Evolutionary conservation across 2,329 filamentous ascomycete species (phyloP), one percentile per base, ranked within the genome.

Genomic region (Lasiodiplodia hormozganensis): DNA sequence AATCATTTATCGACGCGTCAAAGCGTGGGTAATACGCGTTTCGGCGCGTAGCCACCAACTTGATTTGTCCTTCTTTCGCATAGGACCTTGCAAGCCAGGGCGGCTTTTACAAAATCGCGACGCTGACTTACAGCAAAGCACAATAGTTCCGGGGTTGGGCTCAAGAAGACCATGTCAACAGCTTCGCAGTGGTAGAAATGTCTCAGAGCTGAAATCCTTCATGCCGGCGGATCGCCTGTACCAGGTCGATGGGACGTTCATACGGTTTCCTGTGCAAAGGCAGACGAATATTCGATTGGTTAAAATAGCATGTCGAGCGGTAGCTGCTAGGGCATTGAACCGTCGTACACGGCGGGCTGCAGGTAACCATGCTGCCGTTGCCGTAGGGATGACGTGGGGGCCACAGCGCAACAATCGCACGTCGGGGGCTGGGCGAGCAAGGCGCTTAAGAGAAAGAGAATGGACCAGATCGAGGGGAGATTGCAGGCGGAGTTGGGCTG

Each of bases 401-500:
- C 12, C 16, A 31, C 16, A 6, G 25, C 12, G 14, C 8, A 43
- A 14, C 40, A 21, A 62, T 16, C 25, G 23, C 31, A 34, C 8
- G 28, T 28, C 5, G 28, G 28, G 28, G 36, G 57, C 57, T 47
- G 57, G 23, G 43, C 36, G 38, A 23, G 49, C 38, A 25, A 18
- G 7, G 23, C 18, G 23, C 49, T 14, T 43, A 51, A 31, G 11
- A 51, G 16, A 25, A 11, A 2, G 40, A 34, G 58, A 23, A 36
- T 36, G 23, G 34, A 57, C 28, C 28, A 56, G 31, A 21, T 36
- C 31, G 28, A 56, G 14, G 28, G 18, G 58, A 10, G 47, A 64
- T 64, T 25, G 60, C 28, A 28, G 47, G 51, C 36, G 58, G 43
- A 49, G 8, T 10, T 2, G 40, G 16, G 60, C 43, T 64, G 60